Conservation (phyloP, 1,139 yeast genomes). For the Suhomyces chickasaworum region DNA sequence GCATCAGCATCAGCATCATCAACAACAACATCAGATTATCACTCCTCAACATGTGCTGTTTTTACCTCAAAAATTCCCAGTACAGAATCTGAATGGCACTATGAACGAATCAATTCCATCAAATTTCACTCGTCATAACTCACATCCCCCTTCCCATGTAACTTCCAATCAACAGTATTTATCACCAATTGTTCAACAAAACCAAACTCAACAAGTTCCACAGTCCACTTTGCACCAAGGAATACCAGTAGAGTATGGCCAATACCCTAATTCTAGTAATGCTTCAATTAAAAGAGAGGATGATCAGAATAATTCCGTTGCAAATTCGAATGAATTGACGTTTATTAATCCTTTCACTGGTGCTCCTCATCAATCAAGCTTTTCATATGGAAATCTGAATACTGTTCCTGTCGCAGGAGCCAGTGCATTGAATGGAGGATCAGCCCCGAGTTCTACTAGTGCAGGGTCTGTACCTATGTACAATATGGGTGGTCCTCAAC, state of each 20-base stretch:
- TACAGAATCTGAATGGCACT: constrained; percentile 3
- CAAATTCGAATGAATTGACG: constrained; percentile 12
- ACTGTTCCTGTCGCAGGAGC: constrained; percentile 2
- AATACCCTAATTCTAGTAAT: constrained; percentile 1
- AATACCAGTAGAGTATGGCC: constrained; percentile 7
- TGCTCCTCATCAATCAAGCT: constrained; percentile 15
- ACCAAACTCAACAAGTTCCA: constrained; percentile 8
- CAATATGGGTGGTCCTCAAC: constrained; percentile 17
- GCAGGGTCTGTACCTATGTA: constrained; percentile 12
- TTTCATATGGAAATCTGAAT: constrained; percentile 11
- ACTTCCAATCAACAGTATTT: constrained; percentile 14
- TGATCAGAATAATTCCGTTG: constrained; percentile 5
- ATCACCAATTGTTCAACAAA: constrained; percentile 15
- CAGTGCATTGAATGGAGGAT: constrained; percentile 3
- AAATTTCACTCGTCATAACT: constrained; percentile 16
- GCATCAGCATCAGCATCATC: constrained; percentile 8
- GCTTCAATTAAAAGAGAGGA: constrained; percentile 12
- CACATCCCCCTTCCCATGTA: constrained; percentile 19
- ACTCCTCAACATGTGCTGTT: constrained; percentile 14
- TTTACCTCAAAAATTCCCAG: constrained; percentile 11
- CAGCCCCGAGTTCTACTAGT: constrained; percentile 8
- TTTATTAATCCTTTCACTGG: constrained; percentile 19
- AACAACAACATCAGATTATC: constrained; percentile 10
- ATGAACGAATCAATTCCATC: constrained; percentile 8
- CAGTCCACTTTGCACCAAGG: constrained; percentile 5